Percentiles rank a stretch among this genome's conserved stretches.
Conservation (phyloP, 441 rosid species). For the Syzygium syzygioides region DNA sequence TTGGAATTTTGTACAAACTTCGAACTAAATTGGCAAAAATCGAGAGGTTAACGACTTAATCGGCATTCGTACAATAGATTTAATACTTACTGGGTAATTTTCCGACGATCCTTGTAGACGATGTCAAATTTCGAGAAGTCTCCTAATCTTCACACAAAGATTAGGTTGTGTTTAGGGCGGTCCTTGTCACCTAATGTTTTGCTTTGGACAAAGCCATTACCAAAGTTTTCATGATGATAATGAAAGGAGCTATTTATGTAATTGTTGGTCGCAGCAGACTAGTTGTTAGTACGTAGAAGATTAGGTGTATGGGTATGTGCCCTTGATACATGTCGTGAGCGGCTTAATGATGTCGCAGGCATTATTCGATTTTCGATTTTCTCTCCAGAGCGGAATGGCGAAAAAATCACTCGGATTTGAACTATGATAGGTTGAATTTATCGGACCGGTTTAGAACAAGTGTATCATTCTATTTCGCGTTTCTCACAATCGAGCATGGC, state of each 20-base stretch:
- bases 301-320: neutral
- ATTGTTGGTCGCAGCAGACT: neutral
- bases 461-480: accelerated
- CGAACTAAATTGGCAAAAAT: neutral
- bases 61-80: neutral
- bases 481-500: neutral
- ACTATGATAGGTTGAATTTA: neutral
- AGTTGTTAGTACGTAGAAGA: neutral
- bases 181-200: neutral
- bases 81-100: neutral
- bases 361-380: neutral
- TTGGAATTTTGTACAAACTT: accelerated
- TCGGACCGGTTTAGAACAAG: accelerated
- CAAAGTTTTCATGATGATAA: neutral
- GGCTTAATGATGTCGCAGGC: neutral
- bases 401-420: neutral
- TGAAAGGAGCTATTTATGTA: neutral
- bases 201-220: neutral
- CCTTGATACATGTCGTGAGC: neutral
- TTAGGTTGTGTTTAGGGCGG: neutral
- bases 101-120: neutral
- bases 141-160: neutral
- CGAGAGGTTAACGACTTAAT: neutral
- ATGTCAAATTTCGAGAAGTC: neutral
- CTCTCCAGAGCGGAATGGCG: too few relatives aligned